Evolutionary conservation across 495 filamentous ascomycete species (phyloP).

Genomic region (Wilcoxina mikolae): DNA sequence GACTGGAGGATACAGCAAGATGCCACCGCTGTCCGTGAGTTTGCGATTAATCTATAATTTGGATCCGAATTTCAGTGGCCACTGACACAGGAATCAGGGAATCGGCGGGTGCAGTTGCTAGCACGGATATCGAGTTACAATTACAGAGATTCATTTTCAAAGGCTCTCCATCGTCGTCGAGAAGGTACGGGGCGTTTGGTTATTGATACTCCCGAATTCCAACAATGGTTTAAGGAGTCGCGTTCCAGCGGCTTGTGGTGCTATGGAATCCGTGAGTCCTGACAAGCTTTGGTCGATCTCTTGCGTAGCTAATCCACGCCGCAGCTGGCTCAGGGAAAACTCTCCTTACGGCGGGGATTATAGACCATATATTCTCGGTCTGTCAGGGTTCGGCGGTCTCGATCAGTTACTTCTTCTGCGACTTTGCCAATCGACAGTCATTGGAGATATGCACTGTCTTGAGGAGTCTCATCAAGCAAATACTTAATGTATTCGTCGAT

Average conservation of each 20-base stretch:
- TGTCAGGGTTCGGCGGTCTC: not conserved
- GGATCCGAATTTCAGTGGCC: too few species aligned
- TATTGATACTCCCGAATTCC: constrained; percentile 7
- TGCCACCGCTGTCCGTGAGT: not conserved
- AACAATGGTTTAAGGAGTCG: not conserved
- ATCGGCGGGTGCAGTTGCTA: constrained; percentile 1
- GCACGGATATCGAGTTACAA: constrained; percentile 13
- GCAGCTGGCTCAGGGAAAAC: constrained; percentile 17
- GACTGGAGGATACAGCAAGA: not conserved
- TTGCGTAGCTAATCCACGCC: too few species aligned
- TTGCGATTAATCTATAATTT: too few species aligned
- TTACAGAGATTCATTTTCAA: constrained; percentile 6
- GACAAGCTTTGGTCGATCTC: too few species aligned
- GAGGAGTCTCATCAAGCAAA: constrained; percentile 8
- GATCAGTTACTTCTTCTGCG: constrained; percentile 17
- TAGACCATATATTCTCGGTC: constrained; percentile 11
- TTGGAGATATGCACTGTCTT: constrained; percentile 1
- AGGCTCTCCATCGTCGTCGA: constrained; percentile 1
- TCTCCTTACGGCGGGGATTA: not conserved
- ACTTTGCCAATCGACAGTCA: not conserved
- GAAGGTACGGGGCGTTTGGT: constrained; percentile 10
- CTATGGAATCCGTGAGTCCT: constrained; percentile 15
- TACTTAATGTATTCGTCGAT: constrained; percentile 8
- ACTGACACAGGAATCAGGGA: not conserved
- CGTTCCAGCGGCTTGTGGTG: constrained; percentile 8